Percentiles rank a stretch among this genome's conserved stretches.
These are phyloP conservation scores for Priceomyces medius DNA, from an alignment of 805 yeast species.

Conservation along the genomic window DNA sequence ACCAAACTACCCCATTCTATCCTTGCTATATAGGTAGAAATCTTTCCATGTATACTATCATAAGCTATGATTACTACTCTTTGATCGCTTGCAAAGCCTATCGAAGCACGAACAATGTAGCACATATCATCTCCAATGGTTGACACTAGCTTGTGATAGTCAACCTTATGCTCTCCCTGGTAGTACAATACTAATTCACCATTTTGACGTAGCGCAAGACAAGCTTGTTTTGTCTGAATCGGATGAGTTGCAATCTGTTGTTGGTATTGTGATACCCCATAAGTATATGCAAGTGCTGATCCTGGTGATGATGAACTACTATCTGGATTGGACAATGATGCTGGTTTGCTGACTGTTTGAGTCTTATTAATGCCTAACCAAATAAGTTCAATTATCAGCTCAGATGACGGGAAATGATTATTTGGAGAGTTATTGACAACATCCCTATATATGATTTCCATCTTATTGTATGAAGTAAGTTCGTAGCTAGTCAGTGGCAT, in stretches of 20 bases:
- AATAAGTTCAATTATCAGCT: constrained; percentile 47
- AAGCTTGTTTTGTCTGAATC: constrained; percentile 63
- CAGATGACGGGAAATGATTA: constrained; percentile 13
- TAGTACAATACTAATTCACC: constrained; percentile 62
- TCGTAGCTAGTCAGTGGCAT: constrained; percentile 27
- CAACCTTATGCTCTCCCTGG: constrained; percentile 63
- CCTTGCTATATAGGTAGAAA: constrained; percentile 42
- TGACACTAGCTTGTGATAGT: constrained; percentile 44
- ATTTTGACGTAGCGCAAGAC: constrained; percentile 60
- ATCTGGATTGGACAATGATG: constrained; percentile 31
- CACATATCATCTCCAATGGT: constrained; percentile 26
- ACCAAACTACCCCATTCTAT: constrained; percentile 59
- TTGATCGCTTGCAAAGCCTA: constrained; percentile 54
- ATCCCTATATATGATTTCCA: constrained; percentile 51
- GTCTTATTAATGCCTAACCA: constrained; percentile 80
- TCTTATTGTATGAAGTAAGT: constrained; percentile 43
- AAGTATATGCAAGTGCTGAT: constrained; percentile 36
- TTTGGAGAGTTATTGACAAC: constrained; percentile 14
- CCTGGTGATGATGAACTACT: constrained; percentile 7
- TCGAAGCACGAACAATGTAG: constrained; percentile 37
- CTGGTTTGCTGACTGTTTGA: constrained; percentile 59
- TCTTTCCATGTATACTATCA: constrained; percentile 30
- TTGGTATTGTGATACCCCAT: constrained; percentile 58
- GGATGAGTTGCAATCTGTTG: constrained; percentile 70
- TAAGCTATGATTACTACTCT: constrained; percentile 43